Conservation (phyloP, 768 basidiomycete species). For the Fistulinella prunicolor region DNA sequence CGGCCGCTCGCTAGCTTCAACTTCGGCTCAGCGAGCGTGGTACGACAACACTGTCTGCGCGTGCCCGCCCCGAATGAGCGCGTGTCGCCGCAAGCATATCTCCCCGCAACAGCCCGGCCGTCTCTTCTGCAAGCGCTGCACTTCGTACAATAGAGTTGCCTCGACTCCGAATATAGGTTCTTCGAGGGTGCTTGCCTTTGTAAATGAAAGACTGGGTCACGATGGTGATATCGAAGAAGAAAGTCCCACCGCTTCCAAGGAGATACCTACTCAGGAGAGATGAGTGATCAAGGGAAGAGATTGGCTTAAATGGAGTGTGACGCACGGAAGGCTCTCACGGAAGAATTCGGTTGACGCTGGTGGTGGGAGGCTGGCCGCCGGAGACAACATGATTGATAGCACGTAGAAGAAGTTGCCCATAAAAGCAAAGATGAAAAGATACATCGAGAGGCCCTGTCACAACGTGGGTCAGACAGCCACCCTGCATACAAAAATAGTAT, state of each 20-base stretch:
- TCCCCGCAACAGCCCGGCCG: slow-evolving; percentile 45
- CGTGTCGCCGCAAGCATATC: slow-evolving; percentile 36
- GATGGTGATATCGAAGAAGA: slow-evolving; percentile 91
- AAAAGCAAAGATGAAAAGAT: slow-evolving; percentile 91
- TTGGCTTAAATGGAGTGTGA: slow-evolving; percentile 15
- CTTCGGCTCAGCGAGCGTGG: slow-evolving; percentile 39
- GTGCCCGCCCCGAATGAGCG: slow-evolving; percentile 21
- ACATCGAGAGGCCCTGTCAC: slow-evolving; percentile 83
- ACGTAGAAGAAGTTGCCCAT: slow-evolving; percentile 94
- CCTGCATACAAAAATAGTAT: slow-evolving; percentile 1
- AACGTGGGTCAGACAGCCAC: slow-evolving; percentile 2
- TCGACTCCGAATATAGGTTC: slow-evolving; percentile 20
- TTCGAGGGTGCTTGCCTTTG: slow-evolving; percentile 44
- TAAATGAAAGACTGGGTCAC: slow-evolving; percentile 84
- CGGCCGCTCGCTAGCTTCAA: too few species aligned
- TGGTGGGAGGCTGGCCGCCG: slow-evolving; percentile 54
- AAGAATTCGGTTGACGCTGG: slow-evolving; percentile 64
- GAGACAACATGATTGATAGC: slow-evolving; percentile 79
- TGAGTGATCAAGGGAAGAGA: neutral
- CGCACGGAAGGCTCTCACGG: slow-evolving; percentile 82
- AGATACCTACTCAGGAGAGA: slow-evolving; percentile 56
- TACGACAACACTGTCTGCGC: slow-evolving; percentile 19
- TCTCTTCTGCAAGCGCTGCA: slow-evolving; percentile 42
- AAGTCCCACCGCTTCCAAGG: slow-evolving; percentile 88
- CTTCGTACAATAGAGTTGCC: slow-evolving; percentile 27